Evolutionary conservation across 1,284 basidiomycete genomes (phyloP).

Genomic region (Clitocybe nebularis): DNA sequence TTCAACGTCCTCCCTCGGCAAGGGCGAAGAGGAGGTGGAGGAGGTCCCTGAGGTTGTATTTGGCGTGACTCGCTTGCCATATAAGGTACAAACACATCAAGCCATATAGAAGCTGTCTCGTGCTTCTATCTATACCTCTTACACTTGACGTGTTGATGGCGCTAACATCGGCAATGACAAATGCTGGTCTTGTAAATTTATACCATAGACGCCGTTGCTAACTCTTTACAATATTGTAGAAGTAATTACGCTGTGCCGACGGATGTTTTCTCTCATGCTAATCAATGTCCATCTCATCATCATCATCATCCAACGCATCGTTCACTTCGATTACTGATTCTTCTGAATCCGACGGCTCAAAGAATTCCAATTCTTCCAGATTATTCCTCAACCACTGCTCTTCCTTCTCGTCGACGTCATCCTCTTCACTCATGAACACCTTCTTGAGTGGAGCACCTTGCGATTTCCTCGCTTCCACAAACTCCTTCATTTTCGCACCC

Average conservation of each 20-base stretch:
- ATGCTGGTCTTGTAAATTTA: slow-evolving; percentile 3
- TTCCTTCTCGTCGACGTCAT: slow-evolving; percentile 32
- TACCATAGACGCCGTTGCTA: slow-evolving; percentile 2
- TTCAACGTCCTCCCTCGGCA: slow-evolving; percentile 15
- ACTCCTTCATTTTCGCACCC: slow-evolving; percentile 34
- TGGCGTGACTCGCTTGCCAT: slow-evolving; percentile 36
- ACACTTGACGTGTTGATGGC: slow-evolving; percentile 5
- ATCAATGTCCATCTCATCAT: slow-evolving; percentile 11
- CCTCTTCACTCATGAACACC: slow-evolving; percentile 41
- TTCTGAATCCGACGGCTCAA: slow-evolving; percentile 41
- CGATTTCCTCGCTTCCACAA: slow-evolving; percentile 40
- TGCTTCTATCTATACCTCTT: slow-evolving; percentile 5
- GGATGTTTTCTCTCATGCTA: background rate
- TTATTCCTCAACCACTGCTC: slow-evolving; percentile 43
- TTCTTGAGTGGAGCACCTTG: slow-evolving; percentile 40
- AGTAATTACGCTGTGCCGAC: background rate
- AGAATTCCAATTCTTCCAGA: slow-evolving; percentile 44
- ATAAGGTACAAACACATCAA: slow-evolving; percentile 14
- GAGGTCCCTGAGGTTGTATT: slow-evolving; percentile 43
- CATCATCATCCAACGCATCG: slow-evolving; percentile 15
- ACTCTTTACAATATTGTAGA: slow-evolving; percentile 1
- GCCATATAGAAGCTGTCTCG: slow-evolving; percentile 7
- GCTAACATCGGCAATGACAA: slow-evolving; percentile 4
- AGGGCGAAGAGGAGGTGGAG: slow-evolving; percentile 24
- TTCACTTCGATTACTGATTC: slow-evolving; percentile 29